Base-by-base conservation (phyloP, 805 yeast species). In the Debaryomyces hansenii region DNA sequence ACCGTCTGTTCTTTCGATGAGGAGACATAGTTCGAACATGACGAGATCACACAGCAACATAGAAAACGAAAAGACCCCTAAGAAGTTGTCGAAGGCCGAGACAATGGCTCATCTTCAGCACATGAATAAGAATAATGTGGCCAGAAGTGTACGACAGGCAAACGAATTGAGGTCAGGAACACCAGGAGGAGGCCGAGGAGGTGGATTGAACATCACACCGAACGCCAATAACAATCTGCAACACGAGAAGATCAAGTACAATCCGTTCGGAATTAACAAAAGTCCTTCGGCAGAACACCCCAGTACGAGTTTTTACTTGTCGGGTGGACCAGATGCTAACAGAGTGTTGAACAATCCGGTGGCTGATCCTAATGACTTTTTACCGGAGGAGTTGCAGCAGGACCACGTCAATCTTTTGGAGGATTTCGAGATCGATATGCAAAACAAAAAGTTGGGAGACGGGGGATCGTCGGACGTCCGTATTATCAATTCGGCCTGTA, bases 391-490 rank as follows among this genome's bases (percentile, higher is more conserved):
- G 4, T 67, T 79, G 50, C 70, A 78, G 42, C 81, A 83, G 58
- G 63, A 64, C 0, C 70, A 72, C 44, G 64, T 72, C 3, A 72
- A 74, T 37, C 63, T 87, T 47, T 70, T 75, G 27, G 85, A 83
- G 38, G 80, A 78, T 46, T 87, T 80, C 57, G 79, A 74, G 36
- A 65, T 70, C 32, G 77, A 71, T 42, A 70, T 58, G 18, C 47
- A 57, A 35, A 63, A 70, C 20, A 75, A 76, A 44, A 78, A 75
- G 40, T 62, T 87, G 42, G 94, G 91, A 2, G 79, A 77, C 45
- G 94, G 95, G 40, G 91, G 91, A 3, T 79, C 87, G 2, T 79
- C 89, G 4, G 78, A 79, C 41, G 90, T 87, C 16, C 70, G 84
- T 45, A 57, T 69, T 41, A 66, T 73, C 42, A 63, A 66, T 45